Percentiles rank a stretch among this genome's conserved stretches.
These are phyloP conservation scores for Neurospora sp. DNA, from an alignment of 495 filamentous ascomycete genomes.

Conservation along the genomic window DNA sequence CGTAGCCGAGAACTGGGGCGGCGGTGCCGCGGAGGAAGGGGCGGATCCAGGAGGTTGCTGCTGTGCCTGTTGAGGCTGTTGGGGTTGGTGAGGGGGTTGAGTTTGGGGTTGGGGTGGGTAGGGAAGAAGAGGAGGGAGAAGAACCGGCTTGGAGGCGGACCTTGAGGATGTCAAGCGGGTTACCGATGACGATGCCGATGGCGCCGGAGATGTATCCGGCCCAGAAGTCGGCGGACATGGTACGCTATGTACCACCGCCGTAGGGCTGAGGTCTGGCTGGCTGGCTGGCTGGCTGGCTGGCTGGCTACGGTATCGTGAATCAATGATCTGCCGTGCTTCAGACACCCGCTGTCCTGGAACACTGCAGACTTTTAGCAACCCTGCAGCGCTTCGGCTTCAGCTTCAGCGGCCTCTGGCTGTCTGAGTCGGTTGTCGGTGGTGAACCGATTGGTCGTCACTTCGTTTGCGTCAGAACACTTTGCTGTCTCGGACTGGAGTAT, in stretches of 20 bases:
- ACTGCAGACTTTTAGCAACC: neutral
- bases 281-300: neutral
- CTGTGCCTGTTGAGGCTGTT: slow-evolving; percentile 59
- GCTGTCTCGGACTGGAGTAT: neutral
- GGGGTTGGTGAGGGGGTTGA: slow-evolving; percentile 59
- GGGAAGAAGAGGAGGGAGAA: slow-evolving; percentile 45
- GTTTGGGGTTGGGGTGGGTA: slow-evolving; percentile 67
- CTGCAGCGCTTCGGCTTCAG: neutral
- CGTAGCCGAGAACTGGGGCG: slow-evolving; percentile 77
- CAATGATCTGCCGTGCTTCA: neutral
- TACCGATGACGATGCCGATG: slow-evolving; percentile 74
- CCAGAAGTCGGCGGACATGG: slow-evolving; percentile 80
- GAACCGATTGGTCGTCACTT: neutral
- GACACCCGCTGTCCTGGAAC: neutral
- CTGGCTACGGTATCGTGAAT: neutral
- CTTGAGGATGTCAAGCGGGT: slow-evolving; percentile 80
- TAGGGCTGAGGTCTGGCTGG: neutral
- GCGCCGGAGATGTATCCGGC: slow-evolving; percentile 78
- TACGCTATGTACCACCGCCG: neutral
- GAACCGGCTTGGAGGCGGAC: slow-evolving; percentile 60
- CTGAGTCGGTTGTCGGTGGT: neutral
- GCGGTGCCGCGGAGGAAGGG: slow-evolving; percentile 52
- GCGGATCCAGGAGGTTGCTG: slow-evolving; percentile 23
- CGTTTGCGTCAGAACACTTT: neutral
- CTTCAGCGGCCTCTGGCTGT: neutral